Percentiles rank a stretch among this genome's conserved stretches.
Evolutionary conservation across 805 yeast genomes (phyloP).

Genomic region (Cyberlindnera mrakii): DNA sequence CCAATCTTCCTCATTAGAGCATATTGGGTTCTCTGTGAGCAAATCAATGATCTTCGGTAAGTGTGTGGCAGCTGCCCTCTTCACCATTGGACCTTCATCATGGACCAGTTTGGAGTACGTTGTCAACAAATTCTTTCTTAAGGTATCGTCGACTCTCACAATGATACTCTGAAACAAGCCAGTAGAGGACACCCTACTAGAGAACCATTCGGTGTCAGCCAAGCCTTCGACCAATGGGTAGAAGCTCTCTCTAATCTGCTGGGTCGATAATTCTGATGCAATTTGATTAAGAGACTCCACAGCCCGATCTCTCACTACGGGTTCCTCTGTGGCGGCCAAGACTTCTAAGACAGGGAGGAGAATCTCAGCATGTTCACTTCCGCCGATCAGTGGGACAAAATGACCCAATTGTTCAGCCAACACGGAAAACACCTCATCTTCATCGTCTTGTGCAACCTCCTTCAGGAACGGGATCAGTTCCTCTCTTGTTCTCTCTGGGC

Average conservation of each 20-base stretch:
- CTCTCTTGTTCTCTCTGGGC: constrained; percentile 84
- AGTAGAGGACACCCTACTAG: constrained; percentile 84
- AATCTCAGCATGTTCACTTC: constrained; percentile 54
- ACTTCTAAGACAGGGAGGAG: constrained; percentile 63
- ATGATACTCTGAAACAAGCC: constrained; percentile 76
- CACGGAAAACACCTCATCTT: constrained; percentile 94
- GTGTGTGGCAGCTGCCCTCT: constrained; percentile 86
- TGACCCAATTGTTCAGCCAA: constrained; percentile 86
- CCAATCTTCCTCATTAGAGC: constrained; percentile 58
- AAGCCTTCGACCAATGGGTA: constrained; percentile 73
- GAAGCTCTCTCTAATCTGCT: constrained; percentile 60
- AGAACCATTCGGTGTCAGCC: constrained; percentile 90
- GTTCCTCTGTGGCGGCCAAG: constrained; percentile 91
- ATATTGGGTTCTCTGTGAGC: constrained; percentile 41
- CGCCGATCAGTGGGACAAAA: constrained; percentile 88
- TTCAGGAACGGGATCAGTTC: constrained; percentile 89
- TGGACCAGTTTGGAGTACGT: constrained; percentile 65
- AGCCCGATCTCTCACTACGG: constrained; percentile 91
- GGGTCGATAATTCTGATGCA: constrained; percentile 53
- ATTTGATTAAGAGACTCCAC: constrained; percentile 76
- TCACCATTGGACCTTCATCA: constrained; percentile 97
- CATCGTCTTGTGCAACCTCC: constrained; percentile 88
- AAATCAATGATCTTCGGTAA: constrained; percentile 69
- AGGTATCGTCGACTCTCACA: constrained; percentile 46
- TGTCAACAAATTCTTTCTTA: constrained; percentile 57